Evolutionary conservation across 2,329 filamentous ascomycete species (phyloP), one percentile per base, ranked within the genome.

Genomic region (Tolypocladium ophioglossoides): DNA sequence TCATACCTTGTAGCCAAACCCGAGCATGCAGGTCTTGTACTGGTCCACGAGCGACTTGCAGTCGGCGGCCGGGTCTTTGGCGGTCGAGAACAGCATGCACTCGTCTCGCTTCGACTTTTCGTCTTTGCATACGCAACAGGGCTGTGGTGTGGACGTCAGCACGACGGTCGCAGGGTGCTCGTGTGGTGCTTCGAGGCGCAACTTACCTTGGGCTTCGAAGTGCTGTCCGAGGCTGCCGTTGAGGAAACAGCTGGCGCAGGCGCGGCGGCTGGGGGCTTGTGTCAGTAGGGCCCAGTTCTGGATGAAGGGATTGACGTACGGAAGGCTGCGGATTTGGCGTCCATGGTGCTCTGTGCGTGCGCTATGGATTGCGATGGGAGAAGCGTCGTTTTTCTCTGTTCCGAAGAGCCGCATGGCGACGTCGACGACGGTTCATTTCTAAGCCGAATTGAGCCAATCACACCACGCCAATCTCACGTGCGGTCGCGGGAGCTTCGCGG

Each of bases 71-170:
- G 94, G 89, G 67, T 96, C 87, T 66, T 85, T 79, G 57, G 88
- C 80, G 58, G 83, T 91, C 54, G 90, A 95, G 77, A 97, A 96
- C 54, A 99, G 87, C 92, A 99, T 97, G 78, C 94, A 99, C 74
- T 99, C 91, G 75, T 99, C 94, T 59, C 94, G 89, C 63, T 81
- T 81, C 40, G 89, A 79, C 73, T 99, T 99, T 72, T 99, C 91
- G 47, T 94, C 84, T 69, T 91, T 96, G 83, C 94, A 99, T 34
- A 97, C 94, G 70, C 94, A 97, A 81, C 94, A 97, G 46, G 92
- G 92, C 90, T 96, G 65, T 56, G 1, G n/a, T 6, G 18, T 3
- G 16, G 37, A 11, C 9, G 46, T 37, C 24, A 52, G 44, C 44
- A 24, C 4, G 38, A 16, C 4, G 34, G 2, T 52, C 18, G 44